Evolutionary conservation across 148 eudicot genomes (phyloP), one percentile per base, ranked within the genome.

Genomic region (Rhododendron vialii): DNA sequence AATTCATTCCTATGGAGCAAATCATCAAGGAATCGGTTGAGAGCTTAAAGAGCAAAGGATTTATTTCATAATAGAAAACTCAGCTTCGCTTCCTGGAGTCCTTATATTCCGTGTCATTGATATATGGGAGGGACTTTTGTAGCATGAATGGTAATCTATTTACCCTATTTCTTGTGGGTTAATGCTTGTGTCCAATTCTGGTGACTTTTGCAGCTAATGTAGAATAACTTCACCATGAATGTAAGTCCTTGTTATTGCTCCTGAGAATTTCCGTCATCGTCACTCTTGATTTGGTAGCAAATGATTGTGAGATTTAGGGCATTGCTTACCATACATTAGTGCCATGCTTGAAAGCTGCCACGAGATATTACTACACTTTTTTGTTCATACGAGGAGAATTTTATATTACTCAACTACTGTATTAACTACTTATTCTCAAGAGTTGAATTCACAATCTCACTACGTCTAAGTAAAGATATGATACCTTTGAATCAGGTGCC

Each of bases 21-120:
- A 94, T 94, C 79, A 92, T 96, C 88, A 93, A 87, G 94, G 99
- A 96, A 7, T 83, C 95, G 12, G 93, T 95, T 17, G 95, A 96
- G 85, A 95, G 98, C 84, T 92, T 95, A 88, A 94, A 90, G 91
- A 90, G 88, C 91, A 92, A 92, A 86, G 99, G 98, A 69, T 94
- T 89, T 83, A 78, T 96, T 83, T 88, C 96, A 51, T 95, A 85
- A 91, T 24, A n/a, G 10, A 53, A n/a, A 9, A 41, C 18, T 24
- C 15, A 15, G 1, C 47, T 24, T 33, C 0, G 1, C 47, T 59
- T 26, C 18, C 18, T 7, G 14, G 33, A 61, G 78, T 12, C 55
- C 17, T 48, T 63, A 55, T 38, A n/a, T 48, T 63, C 75, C 3
- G 18, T 6, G 28, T 22, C 76, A 22, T 35, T 17, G 41, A 7